Evolutionary conservation across 2,329 filamentous ascomycete species (phyloP).

Genomic region (Phialophora chinensis): DNA sequence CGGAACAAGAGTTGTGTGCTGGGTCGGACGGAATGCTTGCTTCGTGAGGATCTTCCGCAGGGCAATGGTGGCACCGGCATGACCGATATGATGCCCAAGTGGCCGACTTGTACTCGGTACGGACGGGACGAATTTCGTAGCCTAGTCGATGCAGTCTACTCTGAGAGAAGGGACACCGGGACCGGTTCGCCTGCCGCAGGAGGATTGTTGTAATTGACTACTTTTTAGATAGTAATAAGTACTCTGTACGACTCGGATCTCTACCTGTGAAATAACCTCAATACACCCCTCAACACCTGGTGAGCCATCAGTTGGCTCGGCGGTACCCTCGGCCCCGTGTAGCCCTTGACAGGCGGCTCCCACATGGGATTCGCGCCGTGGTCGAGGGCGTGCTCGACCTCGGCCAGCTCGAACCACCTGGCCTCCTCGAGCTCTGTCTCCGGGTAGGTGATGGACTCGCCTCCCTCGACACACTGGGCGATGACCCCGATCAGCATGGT

Average conservation of each 20-base stretch:
- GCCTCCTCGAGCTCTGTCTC: constrained; percentile 91
- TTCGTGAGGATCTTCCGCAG: no score
- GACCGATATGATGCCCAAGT: no score
- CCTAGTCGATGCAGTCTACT: no score
- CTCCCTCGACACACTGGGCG: constrained; percentile 72
- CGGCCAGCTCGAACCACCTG: constrained; percentile 82
- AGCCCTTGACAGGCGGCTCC: constrained; percentile 29
- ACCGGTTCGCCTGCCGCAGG: no score
- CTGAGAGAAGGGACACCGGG: no score
- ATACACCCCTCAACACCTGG: constrained; percentile 26
- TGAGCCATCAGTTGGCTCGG: constrained; percentile 30
- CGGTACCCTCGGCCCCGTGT: constrained; percentile 26
- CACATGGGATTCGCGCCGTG: constrained; percentile 32
- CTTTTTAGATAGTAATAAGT: no score
- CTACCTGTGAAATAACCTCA: constrained; percentile 25
- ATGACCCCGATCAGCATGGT: constrained; percentile 86
- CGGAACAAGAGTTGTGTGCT: no score
- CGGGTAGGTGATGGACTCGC: constrained; percentile 72
- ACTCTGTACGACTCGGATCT: not conserved
- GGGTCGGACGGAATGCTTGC: no score
- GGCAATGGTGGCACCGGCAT: no score
- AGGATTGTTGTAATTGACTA: no score
- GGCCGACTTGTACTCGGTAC: no score
- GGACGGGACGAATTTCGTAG: no score
- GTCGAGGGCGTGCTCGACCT: constrained; percentile 73